Conservation (phyloP, 768 basidiomycete genomes). For the Paxillus ammoniavirescens region DNA sequence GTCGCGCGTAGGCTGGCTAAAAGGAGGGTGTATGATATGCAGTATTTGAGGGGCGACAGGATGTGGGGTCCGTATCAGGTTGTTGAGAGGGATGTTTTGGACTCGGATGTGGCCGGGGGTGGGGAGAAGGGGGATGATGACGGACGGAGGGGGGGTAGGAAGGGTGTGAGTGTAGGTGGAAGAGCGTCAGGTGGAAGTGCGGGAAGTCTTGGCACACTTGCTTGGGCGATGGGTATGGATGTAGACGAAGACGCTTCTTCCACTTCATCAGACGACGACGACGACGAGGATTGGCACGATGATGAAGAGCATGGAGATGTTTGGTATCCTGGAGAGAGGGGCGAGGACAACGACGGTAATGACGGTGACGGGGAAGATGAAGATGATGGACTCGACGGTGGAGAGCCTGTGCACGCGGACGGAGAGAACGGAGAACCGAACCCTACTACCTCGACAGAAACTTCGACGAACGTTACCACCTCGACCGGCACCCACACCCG, state of each 20-base stretch:
- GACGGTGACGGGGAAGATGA: neutral
- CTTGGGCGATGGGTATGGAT: slow-evolving; percentile 17
- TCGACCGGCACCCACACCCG: slow-evolving; percentile 4
- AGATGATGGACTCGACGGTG: slow-evolving; percentile 20
- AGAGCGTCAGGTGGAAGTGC: neutral
- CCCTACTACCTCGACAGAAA: neutral
- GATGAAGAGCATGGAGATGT: too few relatives aligned
- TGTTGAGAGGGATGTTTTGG: slow-evolving; percentile 13
- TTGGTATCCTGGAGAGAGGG: too few relatives aligned
- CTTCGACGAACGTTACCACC: neutral
- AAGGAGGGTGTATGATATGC: slow-evolving; percentile 32
- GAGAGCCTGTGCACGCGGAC: slow-evolving; percentile 8
- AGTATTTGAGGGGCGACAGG: slow-evolving; percentile 26
- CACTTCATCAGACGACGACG: slow-evolving; percentile 13
- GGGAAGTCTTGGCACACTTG: slow-evolving; percentile 10
- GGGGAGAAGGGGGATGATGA: too few relatives aligned
- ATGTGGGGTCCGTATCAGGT: slow-evolving; percentile 28
- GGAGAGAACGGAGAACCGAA: slow-evolving; percentile 12
- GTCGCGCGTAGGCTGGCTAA: slow-evolving; percentile 27
- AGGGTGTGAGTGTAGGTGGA: neutral
- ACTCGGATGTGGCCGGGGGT: neutral
- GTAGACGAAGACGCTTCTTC: slow-evolving; percentile 9
- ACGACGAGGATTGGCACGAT: slow-evolving; percentile 24
- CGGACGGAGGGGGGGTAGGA: neutral
- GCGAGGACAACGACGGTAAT: too few relatives aligned